Conservation (phyloP, 2,329 filamentous ascomycete species). For the Fusarium heterosporum region DNA sequence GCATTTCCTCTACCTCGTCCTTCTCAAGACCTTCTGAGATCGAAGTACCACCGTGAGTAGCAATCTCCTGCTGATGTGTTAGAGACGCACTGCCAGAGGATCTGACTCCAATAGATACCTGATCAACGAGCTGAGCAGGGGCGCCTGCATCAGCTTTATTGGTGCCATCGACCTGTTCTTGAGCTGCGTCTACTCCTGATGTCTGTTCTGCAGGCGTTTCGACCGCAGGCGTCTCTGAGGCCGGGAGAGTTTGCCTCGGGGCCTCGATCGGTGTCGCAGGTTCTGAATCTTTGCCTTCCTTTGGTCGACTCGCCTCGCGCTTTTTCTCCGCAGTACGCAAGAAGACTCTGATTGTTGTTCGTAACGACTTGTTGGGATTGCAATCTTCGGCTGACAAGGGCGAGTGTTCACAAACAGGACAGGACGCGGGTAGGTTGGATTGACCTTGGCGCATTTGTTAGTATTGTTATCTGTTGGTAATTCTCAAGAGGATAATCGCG, state of each 20-base stretch:
- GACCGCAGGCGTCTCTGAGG: conserved; percentile 34
- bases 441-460: conserved; percentile 69
- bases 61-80: conserved; percentile 9
- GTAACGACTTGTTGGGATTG: conserved; percentile 88
- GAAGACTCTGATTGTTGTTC: conserved; percentile 92
- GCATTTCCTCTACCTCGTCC: conserved; percentile 30
- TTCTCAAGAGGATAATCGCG: conserved; percentile 6
- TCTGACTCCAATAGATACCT: conserved; percentile 29
- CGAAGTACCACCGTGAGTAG: conserved; percentile 5
- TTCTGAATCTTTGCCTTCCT: conserved; percentile 58
- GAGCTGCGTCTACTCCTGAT: conserved; percentile 8
- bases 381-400: conserved; percentile 89
- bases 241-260: conserved; percentile 50
- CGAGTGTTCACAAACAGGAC: conserved; percentile 92
- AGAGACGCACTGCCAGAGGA: not conserved
- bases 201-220: conserved; percentile 39
- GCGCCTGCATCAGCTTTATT: conserved; percentile 16
- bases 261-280: conserved; percentile 58
- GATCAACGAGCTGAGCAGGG: conserved; percentile 19
- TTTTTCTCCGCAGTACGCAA: conserved; percentile 93
- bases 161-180: conserved; percentile 15
- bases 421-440: conserved; percentile 78
- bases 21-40: conserved; percentile 11
- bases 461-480: not conserved
- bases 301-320: conserved; percentile 72